A percentile compares a stretch with the other conserved stretches of the same genome.
Evolutionary conservation across 345 rosid genomes (phyloP).

Genomic region (Citrus reticulata): DNA sequence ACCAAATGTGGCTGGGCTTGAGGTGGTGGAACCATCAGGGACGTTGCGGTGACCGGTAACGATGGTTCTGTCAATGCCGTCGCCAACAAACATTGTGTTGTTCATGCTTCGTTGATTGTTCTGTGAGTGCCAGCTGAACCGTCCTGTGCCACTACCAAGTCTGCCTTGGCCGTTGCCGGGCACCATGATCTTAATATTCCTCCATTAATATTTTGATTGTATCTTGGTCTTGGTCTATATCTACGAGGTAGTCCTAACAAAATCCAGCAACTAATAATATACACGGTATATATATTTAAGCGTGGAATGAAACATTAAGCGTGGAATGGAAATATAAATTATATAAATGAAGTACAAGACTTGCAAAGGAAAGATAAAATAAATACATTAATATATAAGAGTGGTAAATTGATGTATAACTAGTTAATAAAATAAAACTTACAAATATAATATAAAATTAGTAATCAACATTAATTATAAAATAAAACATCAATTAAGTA

Average conservation of each 20-base stretch:
- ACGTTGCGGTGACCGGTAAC: conserved; percentile 47
- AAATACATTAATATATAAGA: no score
- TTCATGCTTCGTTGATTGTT: conserved; percentile 44
- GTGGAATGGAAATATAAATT: no score
- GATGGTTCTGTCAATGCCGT: conserved; percentile 70
- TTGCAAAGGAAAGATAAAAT: no score
- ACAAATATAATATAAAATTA: background rate
- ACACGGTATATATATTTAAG: no score
- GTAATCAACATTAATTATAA: background rate
- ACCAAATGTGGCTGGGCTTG: conserved; percentile 68
- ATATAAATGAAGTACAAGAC: no score
- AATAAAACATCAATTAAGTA: no score
- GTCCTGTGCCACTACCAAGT: conserved; percentile 43
- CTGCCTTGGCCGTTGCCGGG: conserved; percentile 34
- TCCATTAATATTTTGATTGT: conserved; percentile 2
- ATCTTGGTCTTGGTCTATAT: background rate
- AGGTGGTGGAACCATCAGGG: conserved; percentile 52
- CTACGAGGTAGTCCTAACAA: background rate
- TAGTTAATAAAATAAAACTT: no score
- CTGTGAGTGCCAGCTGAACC: conserved; percentile 41
- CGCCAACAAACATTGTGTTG: conserved; percentile 70
- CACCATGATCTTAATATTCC: conserved; percentile 49
- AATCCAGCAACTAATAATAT: no score
- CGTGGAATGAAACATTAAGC: no score
- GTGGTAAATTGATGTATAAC: no score